Evolutionary conservation across 257 asterid genomes (phyloP), one percentile per base, ranked within the genome.

Genomic region (Solanum chilense): DNA sequence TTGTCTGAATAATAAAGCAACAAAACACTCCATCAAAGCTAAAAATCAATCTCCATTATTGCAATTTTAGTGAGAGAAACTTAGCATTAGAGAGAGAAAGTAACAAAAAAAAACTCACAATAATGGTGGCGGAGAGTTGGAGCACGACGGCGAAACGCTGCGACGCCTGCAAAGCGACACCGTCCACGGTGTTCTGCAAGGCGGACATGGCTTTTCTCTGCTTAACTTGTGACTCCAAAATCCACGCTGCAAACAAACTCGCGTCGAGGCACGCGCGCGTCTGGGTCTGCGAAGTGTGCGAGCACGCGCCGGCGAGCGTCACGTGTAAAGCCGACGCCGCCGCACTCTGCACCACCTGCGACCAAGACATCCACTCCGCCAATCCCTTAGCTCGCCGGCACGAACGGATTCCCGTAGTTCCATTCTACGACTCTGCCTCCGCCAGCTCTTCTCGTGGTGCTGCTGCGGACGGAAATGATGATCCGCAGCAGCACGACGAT

Each of bases 251-350:
- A 23, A 93, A 94, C 93, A 94, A 93, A 92, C 94, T 95, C 21
- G 97, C 96, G 20, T 93, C 98, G 1, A 92, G 98, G 73, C 99
- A 94, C 93, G 94, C 91, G 52, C 94, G 98, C 45, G 98, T 95
- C 31, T 92, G 91, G 91, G 84, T 96, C 7, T 96, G 99, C 86
- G 98, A 96, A 88, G 99, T 96, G 25, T 96, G 99, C 90, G 99
- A 96, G 93, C 96, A 91, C 60, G 94, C 98, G 0, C 98, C 99
- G 21, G 98, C 99, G 7, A 83, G 90, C 89, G 94, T 95, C 88
- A 95, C 99, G 76, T 96, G 98, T 91, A 95, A 93, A 89, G 99
- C 98, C 23, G 99, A 96, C 71, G 97, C 98, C 3, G 99, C 99
- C 13, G 92, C 98, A 1, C 96, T 96, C 20, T 96, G 98, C 88